Conservation (phyloP, 331 rosid species). For the Phaseolus coccineus region DNA sequence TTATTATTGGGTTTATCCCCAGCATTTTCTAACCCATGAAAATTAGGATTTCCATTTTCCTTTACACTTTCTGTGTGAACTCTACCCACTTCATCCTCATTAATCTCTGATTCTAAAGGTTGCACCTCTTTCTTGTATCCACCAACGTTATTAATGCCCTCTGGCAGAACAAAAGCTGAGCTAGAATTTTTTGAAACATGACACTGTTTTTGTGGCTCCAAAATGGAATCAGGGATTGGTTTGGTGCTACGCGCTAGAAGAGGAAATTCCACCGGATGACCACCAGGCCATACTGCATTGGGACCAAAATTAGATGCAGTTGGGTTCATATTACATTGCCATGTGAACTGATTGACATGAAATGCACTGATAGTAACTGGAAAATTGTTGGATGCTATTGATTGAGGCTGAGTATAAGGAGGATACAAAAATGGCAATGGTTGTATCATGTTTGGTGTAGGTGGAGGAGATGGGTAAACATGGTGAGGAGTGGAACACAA, state of each 20-base stretch:
- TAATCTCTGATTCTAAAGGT: conserved; percentile 47
- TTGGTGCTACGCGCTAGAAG: conserved; percentile 64
- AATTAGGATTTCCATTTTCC: conserved; percentile 59
- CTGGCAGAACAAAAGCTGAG: conserved; percentile 51
- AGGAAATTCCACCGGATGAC: conserved; percentile 68
- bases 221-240: conserved; percentile 49
- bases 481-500: conserved; percentile 84
- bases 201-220: conserved; percentile 51
- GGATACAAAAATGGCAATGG: conserved; percentile 73
- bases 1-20: conserved; percentile 41
- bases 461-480: conserved; percentile 72
- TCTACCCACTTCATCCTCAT: conserved; percentile 52
- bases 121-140: conserved; percentile 55
- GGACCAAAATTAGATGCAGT: conserved; percentile 58
- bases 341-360: conserved; percentile 67
- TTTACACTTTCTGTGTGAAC: conserved; percentile 49
- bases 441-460: conserved; percentile 77
- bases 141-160: conserved; percentile 51
- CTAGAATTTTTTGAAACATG: conserved; percentile 52
- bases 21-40: conserved; percentile 51
- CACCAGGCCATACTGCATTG: conserved; percentile 64
- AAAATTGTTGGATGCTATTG: conserved; percentile 62
- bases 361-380: conserved; percentile 64
- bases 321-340: conserved; percentile 68
- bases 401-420: conserved; percentile 68